These are phyloP conservation scores for Coccomyxa subellipsoidea DNA, from an alignment of 163 green algal genomes.

Conservation along the genomic window DNA sequence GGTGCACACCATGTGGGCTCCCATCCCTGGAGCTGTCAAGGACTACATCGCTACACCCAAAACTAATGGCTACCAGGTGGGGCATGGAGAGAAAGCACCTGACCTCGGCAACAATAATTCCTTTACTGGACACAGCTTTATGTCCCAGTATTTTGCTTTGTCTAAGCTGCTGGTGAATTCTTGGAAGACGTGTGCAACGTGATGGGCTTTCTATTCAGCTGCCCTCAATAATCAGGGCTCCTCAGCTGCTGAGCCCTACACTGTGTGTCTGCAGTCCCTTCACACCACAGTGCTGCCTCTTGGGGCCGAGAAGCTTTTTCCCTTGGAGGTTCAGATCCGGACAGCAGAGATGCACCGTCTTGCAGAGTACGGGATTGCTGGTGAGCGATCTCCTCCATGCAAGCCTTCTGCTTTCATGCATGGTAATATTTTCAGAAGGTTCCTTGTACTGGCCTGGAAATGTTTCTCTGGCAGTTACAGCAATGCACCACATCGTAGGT, in stretches of 20 bases:
- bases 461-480: background rate
- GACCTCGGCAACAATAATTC: background rate
- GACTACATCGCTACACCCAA: conserved; percentile 89
- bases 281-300: conserved; percentile 41
- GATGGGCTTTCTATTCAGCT: no score
- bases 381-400: conserved; percentile 10
- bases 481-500: background rate
- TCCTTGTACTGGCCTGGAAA: background rate
- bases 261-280: conserved; percentile 16
- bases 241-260: no score
- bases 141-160: no score
- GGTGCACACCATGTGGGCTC: conserved; percentile 78
- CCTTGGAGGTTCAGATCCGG: conserved; percentile 79
- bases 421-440: background rate
- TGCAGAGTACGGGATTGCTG: conserved; percentile 67
- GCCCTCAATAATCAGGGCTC: no score
- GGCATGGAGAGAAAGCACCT: no score
- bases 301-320: conserved; percentile 52
- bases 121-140: background rate
- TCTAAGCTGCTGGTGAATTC: no score
- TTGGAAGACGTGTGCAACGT: no score
- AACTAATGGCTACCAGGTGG: conserved; percentile 72
- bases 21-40: conserved; percentile 71
- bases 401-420: background rate
- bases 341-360: conserved; percentile 72